Conservation (phyloP, 306 rosid genomes). For the Pterocarpus macrocarpus region DNA sequence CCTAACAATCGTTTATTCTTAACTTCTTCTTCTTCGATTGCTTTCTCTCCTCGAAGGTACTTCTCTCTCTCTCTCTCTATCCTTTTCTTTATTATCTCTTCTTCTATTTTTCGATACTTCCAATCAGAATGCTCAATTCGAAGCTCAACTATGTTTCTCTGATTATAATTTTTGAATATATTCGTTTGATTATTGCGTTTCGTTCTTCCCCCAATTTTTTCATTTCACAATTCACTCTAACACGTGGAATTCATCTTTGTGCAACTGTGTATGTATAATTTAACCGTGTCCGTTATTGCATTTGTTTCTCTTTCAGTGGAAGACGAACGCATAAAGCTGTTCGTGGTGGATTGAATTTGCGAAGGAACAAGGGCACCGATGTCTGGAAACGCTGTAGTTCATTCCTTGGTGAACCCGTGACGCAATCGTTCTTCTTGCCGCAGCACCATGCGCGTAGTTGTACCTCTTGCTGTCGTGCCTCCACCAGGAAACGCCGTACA, state of each 20-base stretch:
- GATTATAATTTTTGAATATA: neutral
- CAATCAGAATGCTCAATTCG: neutral
- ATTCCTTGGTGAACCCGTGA: constrained; percentile 51
- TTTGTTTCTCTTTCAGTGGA: constrained; percentile 21
- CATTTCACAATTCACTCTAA: neutral
- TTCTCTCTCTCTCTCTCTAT: neutral
- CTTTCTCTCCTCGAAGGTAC: constrained; percentile 54
- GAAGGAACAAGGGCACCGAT: constrained; percentile 52
- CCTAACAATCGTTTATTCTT: constrained; percentile 41
- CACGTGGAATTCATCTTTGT: neutral
- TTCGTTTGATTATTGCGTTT: neutral
- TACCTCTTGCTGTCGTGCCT: constrained; percentile 66
- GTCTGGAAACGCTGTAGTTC: constrained; percentile 57
- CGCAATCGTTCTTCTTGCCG: constrained; percentile 40
- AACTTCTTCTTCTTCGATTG: constrained; percentile 37
- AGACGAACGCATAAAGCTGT: constrained; percentile 56
- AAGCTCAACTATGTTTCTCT: constrained; percentile 19
- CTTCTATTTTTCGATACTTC: neutral
- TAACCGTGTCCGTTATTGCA: neutral
- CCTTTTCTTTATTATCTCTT: no score
- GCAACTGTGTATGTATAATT: neutral
- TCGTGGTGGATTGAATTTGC: constrained; percentile 52
- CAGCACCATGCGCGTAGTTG: constrained; percentile 43
- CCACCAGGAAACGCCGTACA: constrained; percentile 48
- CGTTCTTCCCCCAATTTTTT: neutral